Conservation (phyloP, 352 stramenopile genomes). For the Pythium pectinolyticum region DNA sequence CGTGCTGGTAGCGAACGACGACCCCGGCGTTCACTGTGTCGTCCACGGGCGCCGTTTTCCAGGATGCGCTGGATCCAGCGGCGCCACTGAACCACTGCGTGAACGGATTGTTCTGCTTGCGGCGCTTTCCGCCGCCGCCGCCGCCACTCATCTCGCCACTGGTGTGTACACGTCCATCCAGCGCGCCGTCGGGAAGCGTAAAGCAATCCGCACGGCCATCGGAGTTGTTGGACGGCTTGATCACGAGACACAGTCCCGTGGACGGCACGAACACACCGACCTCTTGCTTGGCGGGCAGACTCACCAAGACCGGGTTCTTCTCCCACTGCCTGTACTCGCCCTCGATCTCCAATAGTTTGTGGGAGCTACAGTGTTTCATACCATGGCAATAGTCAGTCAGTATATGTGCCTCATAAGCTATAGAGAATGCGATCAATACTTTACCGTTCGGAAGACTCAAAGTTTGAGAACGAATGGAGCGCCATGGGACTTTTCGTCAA, state of each 20-base stretch:
- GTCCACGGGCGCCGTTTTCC: constrained; percentile 25
- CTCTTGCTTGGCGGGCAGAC: constrained; percentile 40
- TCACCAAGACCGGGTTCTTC: constrained; percentile 46
- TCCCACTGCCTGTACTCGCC: constrained; percentile 72
- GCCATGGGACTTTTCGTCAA: constrained; percentile 54
- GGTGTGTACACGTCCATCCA: constrained; percentile 49
- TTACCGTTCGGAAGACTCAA: constrained; percentile 47
- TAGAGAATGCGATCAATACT: background rate
- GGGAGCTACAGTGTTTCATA: constrained; percentile 33
- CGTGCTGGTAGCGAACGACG: constrained; percentile 49
- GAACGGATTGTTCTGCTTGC: constrained; percentile 46
- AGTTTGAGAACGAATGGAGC: constrained; percentile 58
- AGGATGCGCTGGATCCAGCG: constrained; percentile 14
- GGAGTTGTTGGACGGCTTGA: constrained; percentile 36
- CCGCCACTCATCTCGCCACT: background rate
- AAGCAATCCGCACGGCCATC: constrained; percentile 55
- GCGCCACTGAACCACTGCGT: constrained; percentile 45
- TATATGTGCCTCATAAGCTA: too few species aligned
- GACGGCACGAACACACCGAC: constrained; percentile 62
- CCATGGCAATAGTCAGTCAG: too few species aligned
- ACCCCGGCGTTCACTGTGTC: constrained; percentile 32
- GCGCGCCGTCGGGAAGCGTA: constrained; percentile 48
- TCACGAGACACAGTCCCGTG: constrained; percentile 51
- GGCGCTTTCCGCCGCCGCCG: constrained; percentile 15
- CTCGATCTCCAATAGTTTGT: constrained; percentile 63